Conservation (phyloP, 352 stramenopile species). For the Phytophthora fragariae region DNA sequence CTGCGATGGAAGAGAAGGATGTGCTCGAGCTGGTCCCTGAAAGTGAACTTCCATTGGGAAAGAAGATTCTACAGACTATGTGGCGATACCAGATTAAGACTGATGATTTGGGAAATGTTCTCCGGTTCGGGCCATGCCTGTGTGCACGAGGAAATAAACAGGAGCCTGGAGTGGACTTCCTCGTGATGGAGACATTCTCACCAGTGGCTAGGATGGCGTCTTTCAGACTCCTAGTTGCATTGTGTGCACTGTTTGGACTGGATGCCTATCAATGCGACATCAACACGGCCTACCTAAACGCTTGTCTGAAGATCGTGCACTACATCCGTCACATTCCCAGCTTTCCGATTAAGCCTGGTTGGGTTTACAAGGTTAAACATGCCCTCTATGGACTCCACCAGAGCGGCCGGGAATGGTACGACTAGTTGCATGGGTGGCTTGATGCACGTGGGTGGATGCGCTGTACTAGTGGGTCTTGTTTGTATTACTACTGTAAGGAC, state of each 20-base stretch:
- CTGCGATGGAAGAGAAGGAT: slow-evolving; percentile 17
- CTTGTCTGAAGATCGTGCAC: not conserved
- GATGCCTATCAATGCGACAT: slow-evolving; percentile 13
- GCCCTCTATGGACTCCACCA: slow-evolving; percentile 10
- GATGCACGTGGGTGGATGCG: no score
- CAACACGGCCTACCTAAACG: slow-evolving; percentile 12
- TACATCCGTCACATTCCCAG: slow-evolving; percentile 10
- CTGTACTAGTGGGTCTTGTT: not conserved
- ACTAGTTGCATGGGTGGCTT: slow-evolving; percentile 6
- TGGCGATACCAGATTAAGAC: slow-evolving; percentile 14
- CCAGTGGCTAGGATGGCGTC: slow-evolving; percentile 1
- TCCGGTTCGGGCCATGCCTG: slow-evolving; percentile 4
- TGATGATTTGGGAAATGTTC: slow-evolving; percentile 6
- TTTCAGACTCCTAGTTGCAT: slow-evolving; percentile 3
- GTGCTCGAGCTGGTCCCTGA: slow-evolving; percentile 5
- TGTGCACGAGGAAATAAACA: slow-evolving; percentile 11
- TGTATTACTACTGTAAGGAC: not conserved
- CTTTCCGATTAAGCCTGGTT: slow-evolving; percentile 13
- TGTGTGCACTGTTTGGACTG: slow-evolving; percentile 4
- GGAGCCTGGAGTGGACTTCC: slow-evolving; percentile 14
- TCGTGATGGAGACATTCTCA: slow-evolving; percentile 7
- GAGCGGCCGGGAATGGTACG: slow-evolving; percentile 13
- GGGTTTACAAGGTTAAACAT: slow-evolving; percentile 13
- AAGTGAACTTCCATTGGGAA: slow-evolving; percentile 11
- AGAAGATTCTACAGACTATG: slow-evolving; percentile 5